A percentile compares a stretch with the other conserved stretches of the same genome.
These are phyloP conservation scores for Thelonectria discophora DNA, from an alignment of 2,329 filamentous ascomycete genomes.

Conservation along the genomic window DNA sequence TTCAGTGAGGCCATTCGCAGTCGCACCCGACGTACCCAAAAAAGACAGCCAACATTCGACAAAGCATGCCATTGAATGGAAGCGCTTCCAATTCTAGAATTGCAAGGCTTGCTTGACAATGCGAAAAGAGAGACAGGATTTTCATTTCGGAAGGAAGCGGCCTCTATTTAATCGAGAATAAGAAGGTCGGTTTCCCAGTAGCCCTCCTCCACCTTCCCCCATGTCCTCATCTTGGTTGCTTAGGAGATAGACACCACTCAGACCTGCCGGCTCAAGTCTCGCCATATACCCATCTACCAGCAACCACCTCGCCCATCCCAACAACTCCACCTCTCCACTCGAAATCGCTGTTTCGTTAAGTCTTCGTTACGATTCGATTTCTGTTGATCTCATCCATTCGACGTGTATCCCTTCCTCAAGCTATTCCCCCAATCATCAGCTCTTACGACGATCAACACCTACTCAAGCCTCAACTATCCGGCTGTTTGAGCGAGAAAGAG, in stretches of 20 bases:
- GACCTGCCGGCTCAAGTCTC: slow-evolving; percentile 13
- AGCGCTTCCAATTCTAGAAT: slow-evolving; percentile 10
- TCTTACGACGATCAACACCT: slow-evolving; percentile 4
- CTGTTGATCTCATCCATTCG: slow-evolving; percentile 16
- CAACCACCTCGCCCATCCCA: slow-evolving; percentile 25
- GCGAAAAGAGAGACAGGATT: neutral
- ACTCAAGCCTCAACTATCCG: slow-evolving; percentile 1
- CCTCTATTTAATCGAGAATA: slow-evolving; percentile 19
- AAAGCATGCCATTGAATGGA: slow-evolving; percentile 9
- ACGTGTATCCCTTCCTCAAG: neutral
- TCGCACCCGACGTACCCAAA: slow-evolving; percentile 1
- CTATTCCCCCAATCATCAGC: slow-evolving; percentile 1
- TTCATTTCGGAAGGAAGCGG: neutral
- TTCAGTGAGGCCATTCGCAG: slow-evolving; percentile 19
- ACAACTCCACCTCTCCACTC: slow-evolving; percentile 23
- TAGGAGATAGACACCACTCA: slow-evolving; percentile 36
- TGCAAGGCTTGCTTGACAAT: neutral
- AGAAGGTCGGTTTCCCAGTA: slow-evolving; percentile 4
- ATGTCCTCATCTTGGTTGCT: slow-evolving; percentile 36
- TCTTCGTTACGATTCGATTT: slow-evolving; percentile 29
- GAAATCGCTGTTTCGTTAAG: slow-evolving; percentile 29
- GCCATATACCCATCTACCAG: slow-evolving; percentile 35
- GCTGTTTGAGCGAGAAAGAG: neutral
- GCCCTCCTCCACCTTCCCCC: slow-evolving; percentile 27
- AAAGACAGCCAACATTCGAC: slow-evolving; percentile 8